These are phyloP conservation scores for Coniella lustricola DNA, from an alignment of 2,329 filamentous ascomycete species.

Conservation along the genomic window DNA sequence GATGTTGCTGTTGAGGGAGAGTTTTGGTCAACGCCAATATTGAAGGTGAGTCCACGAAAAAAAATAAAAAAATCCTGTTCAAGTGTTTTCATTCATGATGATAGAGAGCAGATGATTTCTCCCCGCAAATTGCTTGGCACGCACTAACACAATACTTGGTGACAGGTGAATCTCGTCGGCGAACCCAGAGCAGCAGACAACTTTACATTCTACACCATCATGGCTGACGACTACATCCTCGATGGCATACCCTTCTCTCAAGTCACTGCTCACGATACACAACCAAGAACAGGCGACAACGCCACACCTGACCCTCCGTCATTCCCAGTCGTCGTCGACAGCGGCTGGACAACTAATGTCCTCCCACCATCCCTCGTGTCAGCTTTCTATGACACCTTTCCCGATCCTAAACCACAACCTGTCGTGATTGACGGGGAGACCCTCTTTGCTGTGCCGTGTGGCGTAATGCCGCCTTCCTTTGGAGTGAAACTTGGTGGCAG, in stretches of 20 bases:
- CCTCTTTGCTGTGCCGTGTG: conserved; percentile 22
- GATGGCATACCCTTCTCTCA: background rate
- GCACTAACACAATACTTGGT: too few species aligned
- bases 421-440: conserved; percentile 16
- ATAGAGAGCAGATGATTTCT: background rate
- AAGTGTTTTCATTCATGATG: accelerated
- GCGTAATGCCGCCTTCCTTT: conserved; percentile 21
- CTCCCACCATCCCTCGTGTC: conserved; percentile 17
- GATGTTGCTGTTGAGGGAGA: conserved; percentile 5
- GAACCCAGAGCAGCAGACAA: conserved; percentile 1
- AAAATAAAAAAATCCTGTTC: too few species aligned
- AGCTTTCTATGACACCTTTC: conserved; percentile 20
- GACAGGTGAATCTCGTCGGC: conserved; percentile 3
- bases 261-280: background rate
- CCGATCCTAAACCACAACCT: conserved; percentile 18
- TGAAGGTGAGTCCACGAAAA: conserved; percentile 1
- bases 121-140: too few species aligned
- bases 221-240: conserved; percentile 12
- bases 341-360: conserved; percentile 7
- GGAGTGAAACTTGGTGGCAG: conserved; percentile 24
- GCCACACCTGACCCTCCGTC: background rate
- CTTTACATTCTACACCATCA: conserved; percentile 12
- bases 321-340: conserved; percentile 12
- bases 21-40: conserved; percentile 6
- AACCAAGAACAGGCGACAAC: background rate